These are phyloP conservation scores for Fusarium sarcochroum DNA, from an alignment of 2,329 filamentous ascomycete species.

Conservation along the genomic window DNA sequence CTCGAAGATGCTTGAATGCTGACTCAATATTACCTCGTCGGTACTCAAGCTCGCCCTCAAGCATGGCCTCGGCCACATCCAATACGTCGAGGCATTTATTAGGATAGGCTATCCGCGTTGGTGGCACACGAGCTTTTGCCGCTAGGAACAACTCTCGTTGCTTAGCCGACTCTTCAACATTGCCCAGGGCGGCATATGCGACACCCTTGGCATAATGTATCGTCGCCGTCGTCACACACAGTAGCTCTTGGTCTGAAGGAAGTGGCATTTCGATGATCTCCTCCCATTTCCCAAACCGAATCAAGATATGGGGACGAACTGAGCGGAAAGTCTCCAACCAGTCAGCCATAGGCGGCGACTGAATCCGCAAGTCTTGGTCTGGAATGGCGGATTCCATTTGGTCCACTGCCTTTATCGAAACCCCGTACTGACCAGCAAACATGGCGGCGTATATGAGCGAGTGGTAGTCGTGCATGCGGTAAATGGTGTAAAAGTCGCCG, in stretches of 20 bases:
- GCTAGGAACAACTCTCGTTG: constrained; percentile 65
- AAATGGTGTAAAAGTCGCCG: constrained; percentile 80
- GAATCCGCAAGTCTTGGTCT: constrained; percentile 58
- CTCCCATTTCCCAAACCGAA: constrained; percentile 79
- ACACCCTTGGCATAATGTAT: constrained; percentile 77
- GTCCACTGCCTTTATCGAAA: constrained; percentile 70
- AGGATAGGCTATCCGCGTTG: constrained; percentile 74
- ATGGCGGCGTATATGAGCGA: constrained; percentile 82
- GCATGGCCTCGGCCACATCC: constrained; percentile 72
- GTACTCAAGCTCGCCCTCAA: constrained; percentile 80
- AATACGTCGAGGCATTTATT: constrained; percentile 76
- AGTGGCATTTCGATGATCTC: constrained; percentile 70
- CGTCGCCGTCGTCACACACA: constrained; percentile 77
- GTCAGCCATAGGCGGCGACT: constrained; percentile 80
- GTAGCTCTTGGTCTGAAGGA: constrained; percentile 70
- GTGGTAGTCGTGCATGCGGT: constrained; percentile 79
- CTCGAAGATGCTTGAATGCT: constrained; percentile 70
- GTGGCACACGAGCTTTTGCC: constrained; percentile 65
- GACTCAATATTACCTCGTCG: constrained; percentile 68
- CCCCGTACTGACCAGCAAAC: constrained; percentile 75
- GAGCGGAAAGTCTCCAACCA: constrained; percentile 78
- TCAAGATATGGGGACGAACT: constrained; percentile 75
- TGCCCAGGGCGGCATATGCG: constrained; percentile 71
- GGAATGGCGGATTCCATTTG: constrained; percentile 73
- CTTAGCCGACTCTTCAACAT: constrained; percentile 64